Evolutionary conservation across 257 asterid genomes (phyloP).

Genomic region (Ajuga chamaepitys): DNA sequence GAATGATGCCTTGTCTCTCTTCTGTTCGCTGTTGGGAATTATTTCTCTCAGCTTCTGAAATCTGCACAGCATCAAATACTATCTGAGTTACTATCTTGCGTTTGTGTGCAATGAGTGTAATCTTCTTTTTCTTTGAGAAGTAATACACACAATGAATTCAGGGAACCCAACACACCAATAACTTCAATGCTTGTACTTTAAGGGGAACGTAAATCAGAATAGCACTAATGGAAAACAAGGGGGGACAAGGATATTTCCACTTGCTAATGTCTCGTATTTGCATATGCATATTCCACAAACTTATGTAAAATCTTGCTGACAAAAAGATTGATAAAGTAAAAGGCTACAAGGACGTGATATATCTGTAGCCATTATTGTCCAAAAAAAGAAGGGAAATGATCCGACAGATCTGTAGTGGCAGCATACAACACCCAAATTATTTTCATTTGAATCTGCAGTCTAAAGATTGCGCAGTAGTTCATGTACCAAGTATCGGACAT

Average conservation of each 20-base stretch:
- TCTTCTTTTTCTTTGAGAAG: no score
- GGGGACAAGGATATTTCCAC: no score
- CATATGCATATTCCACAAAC: background rate
- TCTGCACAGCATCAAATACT: conserved; percentile 35
- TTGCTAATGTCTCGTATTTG: background rate
- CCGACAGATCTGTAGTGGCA: no score
- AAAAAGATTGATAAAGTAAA: background rate
- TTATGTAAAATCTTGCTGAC: background rate
- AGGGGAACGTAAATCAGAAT: no score
- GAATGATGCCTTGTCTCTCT: conserved; percentile 98
- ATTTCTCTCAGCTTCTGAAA: conserved; percentile 80
- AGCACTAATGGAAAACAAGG: no score
- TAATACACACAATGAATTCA: no score
- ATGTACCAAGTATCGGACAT: no score
- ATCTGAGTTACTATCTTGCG: conserved; percentile 3
- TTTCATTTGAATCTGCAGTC: background rate
- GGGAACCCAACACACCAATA: no score
- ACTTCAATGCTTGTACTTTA: no score
- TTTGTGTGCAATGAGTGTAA: no score
- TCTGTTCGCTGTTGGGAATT: conserved; percentile 87
- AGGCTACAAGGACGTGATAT: background rate
- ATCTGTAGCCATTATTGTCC: background rate
- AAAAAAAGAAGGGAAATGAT: background rate
- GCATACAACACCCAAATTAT: no score
- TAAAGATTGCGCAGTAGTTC: no score